Evolutionary conservation across 495 filamentous ascomycete genomes (phyloP).

Genomic region (Aspergillus bridgeri): DNA sequence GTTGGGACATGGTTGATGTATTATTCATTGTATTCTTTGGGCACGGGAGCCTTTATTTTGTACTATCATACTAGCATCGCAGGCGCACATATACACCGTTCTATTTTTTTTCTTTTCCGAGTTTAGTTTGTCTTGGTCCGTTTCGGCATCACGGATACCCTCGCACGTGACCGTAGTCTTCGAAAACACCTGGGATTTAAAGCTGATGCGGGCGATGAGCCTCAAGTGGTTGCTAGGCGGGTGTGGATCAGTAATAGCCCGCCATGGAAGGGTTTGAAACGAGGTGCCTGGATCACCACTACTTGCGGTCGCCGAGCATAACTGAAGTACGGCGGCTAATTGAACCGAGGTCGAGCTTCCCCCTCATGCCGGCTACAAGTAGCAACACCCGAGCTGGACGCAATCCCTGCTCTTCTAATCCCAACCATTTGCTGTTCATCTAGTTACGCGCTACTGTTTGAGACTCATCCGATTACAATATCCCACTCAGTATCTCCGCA

Average conservation of each 20-base stretch:
- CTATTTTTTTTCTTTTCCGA: slow-evolving; percentile 13
- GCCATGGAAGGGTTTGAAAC: neutral
- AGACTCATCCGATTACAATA: neutral
- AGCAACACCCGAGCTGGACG: neutral
- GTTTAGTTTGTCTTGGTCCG: too few species aligned
- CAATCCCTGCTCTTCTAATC: neutral
- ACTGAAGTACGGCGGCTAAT: too few species aligned
- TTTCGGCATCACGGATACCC: neutral
- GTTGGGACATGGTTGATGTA: slow-evolving; percentile 8
- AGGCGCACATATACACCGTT: slow-evolving; percentile 40
- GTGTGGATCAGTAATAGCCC: neutral
- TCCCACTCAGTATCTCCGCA: neutral
- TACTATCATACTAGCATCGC: slow-evolving; percentile 35
- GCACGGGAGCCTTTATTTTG: slow-evolving; percentile 25
- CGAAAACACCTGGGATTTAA: neutral
- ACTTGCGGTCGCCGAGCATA: neutral
- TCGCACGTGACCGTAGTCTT: neutral
- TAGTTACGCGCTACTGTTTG: neutral
- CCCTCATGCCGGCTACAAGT: neutral
- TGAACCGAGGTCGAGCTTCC: neutral
- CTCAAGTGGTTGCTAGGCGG: neutral
- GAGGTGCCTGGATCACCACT: neutral
- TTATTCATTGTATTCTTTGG: slow-evolving; percentile 27
- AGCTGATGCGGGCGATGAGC: neutral
- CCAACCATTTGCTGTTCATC: neutral